Conservation (phyloP, 176 grass and related monocot genomes). For the Lolium rigidum region DNA sequence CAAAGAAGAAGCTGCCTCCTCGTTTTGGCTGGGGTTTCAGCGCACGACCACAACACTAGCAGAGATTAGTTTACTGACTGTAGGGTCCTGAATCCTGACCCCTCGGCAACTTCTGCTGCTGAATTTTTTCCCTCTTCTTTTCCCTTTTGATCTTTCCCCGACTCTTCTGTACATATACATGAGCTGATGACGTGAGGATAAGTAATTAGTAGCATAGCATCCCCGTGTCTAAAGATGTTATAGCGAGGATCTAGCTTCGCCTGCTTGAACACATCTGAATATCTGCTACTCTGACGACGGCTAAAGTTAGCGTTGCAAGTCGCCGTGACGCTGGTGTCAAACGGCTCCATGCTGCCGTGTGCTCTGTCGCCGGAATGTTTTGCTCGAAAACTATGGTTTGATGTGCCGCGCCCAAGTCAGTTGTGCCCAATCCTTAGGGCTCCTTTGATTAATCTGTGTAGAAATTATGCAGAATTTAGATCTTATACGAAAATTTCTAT, state of each 20-base stretch:
- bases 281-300: no score
- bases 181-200: slow-evolving; percentile 46
- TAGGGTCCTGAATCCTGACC: background rate
- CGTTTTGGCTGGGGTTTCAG: slow-evolving; percentile 37
- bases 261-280: no score
- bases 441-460: no score
- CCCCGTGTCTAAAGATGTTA: background rate
- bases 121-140: background rate
- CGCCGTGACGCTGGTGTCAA: no score
- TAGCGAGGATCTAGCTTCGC: background rate
- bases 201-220: background rate
- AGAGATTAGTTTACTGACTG: slow-evolving; percentile 20
- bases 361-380: no score
- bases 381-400: no score
- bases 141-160: background rate
- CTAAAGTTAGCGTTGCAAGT: no score
- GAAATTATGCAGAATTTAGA: no score
- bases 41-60: background rate
- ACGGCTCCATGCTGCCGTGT: no score
- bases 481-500: no score
- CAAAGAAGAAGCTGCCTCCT: background rate
- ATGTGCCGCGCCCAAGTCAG: no score
- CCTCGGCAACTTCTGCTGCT: slow-evolving; percentile 28
- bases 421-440: no score
- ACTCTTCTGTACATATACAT: slow-evolving; percentile 49